phyloP scores from a whole-genome alignment of 2,329 filamentous ascomycete genomes.

The Geoglossum cookeanum region DNA sequence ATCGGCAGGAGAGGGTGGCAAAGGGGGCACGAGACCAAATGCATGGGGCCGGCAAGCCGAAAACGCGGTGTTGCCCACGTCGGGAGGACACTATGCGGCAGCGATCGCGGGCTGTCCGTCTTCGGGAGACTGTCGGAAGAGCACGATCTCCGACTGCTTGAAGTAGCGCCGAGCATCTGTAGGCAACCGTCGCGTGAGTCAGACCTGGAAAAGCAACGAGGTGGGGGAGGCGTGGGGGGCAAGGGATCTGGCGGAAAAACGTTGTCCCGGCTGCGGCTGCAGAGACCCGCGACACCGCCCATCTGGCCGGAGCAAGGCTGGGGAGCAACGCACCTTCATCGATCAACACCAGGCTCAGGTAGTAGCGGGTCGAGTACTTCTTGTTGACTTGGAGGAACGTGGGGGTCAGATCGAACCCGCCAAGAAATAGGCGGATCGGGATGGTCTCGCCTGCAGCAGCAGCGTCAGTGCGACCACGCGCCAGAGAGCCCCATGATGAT shows the following conservation, averaged over 20 bases:
- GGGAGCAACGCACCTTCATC: slow-evolving; percentile 51
- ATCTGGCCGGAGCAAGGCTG: slow-evolving; percentile 1
- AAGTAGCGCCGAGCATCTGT: slow-evolving; percentile 90
- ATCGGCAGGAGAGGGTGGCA: not conserved
- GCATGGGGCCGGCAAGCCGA: not conserved
- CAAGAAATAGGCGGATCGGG: slow-evolving; percentile 88
- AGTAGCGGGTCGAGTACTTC: slow-evolving; percentile 97
- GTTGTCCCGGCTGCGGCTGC: not conserved
- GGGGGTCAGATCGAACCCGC: slow-evolving; percentile 90
- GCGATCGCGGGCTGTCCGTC: not conserved
- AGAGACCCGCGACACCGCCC: too few relatives aligned
- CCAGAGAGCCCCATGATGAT: not conserved
- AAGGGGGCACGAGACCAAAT: not conserved
- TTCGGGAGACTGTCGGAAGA: slow-evolving; percentile 59
- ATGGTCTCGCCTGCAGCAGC: slow-evolving; percentile 54
- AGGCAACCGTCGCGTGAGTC: slow-evolving; percentile 6
- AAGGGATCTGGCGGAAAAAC: not conserved
- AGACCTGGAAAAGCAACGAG: slow-evolving; percentile 5
- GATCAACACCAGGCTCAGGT: slow-evolving; percentile 86
- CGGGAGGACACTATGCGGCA: not conserved
- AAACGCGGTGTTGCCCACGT: not conserved
- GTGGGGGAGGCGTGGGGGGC: not conserved
- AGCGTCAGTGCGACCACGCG: not conserved
- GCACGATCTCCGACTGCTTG: slow-evolving; percentile 96
- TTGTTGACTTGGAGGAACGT: slow-evolving; percentile 99